A percentile compares a stretch with the other conserved stretches of the same genome.
phyloP scores from a whole-genome alignment of 2,329 filamentous ascomycete species.

The Penicillium sp. region DNA sequence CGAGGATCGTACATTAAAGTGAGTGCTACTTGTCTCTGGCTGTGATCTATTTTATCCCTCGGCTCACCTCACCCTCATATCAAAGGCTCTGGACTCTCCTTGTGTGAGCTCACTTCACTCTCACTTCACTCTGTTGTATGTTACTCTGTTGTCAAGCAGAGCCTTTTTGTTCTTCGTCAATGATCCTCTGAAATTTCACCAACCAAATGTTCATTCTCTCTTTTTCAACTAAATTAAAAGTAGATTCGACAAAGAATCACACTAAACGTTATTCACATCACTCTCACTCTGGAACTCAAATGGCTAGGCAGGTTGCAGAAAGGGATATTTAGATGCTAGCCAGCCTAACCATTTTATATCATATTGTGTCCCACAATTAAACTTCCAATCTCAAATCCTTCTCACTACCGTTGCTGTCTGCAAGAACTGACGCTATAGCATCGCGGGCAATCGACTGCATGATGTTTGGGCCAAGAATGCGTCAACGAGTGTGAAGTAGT shows the following conservation, averaged over 20 bases:
- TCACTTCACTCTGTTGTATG: too few relatives aligned
- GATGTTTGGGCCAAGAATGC: slow-evolving; percentile 22
- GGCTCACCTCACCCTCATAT: too few relatives aligned
- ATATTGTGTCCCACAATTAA: neutral
- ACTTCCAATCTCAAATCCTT: neutral
- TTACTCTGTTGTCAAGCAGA: too few relatives aligned
- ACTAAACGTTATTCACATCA: neutral
- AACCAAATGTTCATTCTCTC: neutral
- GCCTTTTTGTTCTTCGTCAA: too few relatives aligned
- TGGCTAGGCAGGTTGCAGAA: neutral
- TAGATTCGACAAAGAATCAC: too few relatives aligned
- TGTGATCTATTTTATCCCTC: too few relatives aligned
- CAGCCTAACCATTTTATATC: neutral
- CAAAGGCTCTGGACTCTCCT: too few relatives aligned
- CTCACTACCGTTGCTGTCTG: neutral
- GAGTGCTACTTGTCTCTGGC: too few relatives aligned
- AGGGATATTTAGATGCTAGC: too few relatives aligned
- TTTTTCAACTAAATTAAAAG: neutral
- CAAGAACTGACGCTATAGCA: slow-evolving; percentile 10
- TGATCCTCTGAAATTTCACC: too few relatives aligned
- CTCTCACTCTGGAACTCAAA: neutral
- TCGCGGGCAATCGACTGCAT: slow-evolving; percentile 17
- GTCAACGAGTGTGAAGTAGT: slow-evolving; percentile 25
- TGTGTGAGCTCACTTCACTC: too few relatives aligned
- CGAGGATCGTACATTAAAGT: too few relatives aligned